A percentile compares a stretch with the other conserved stretches of the same genome.
Evolutionary conservation across 148 eudicot species (phyloP).

Genomic region (Hydrangea macrophylla): DNA sequence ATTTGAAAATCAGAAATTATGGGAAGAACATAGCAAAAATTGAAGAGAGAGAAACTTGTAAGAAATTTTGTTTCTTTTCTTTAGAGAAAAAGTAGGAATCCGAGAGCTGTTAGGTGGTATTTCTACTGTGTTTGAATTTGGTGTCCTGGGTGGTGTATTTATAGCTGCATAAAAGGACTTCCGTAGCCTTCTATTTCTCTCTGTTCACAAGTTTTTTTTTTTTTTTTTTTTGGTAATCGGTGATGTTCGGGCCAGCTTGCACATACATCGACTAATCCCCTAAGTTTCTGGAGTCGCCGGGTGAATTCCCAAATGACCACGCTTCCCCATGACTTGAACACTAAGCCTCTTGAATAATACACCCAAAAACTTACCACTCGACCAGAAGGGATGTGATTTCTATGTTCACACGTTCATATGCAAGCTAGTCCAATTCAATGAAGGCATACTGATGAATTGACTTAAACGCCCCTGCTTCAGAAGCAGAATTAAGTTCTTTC

Average conservation of each 20-base stretch:
- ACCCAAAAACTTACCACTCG: too few relatives aligned
- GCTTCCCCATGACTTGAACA: too few relatives aligned
- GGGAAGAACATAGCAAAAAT: neutral
- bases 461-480: too few relatives aligned
- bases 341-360: too few relatives aligned
- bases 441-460: too few relatives aligned
- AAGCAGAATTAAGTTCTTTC: too few relatives aligned
- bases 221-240: too few relatives aligned
- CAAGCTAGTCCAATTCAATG: neutral
- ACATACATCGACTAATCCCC: too few relatives aligned
- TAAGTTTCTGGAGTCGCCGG: too few relatives aligned
- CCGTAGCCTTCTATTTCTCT: neutral
- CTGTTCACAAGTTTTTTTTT: neutral
- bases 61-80: neutral
- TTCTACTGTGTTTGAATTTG: slow-evolving; percentile 3
- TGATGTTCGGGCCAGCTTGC: too few relatives aligned
- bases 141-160: slow-evolving; percentile 13
- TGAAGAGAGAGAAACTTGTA: neutral
- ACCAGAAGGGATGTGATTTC: too few relatives aligned
- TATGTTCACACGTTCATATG: neutral
- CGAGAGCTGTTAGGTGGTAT: slow-evolving; percentile 3
- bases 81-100: slow-evolving; percentile 6
- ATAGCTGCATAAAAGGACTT: slow-evolving; percentile 14
- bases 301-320: too few relatives aligned
- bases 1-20: neutral